These are phyloP conservation scores for Suillus americanus DNA, from an alignment of 768 basidiomycete genomes.

Conservation along the genomic window DNA sequence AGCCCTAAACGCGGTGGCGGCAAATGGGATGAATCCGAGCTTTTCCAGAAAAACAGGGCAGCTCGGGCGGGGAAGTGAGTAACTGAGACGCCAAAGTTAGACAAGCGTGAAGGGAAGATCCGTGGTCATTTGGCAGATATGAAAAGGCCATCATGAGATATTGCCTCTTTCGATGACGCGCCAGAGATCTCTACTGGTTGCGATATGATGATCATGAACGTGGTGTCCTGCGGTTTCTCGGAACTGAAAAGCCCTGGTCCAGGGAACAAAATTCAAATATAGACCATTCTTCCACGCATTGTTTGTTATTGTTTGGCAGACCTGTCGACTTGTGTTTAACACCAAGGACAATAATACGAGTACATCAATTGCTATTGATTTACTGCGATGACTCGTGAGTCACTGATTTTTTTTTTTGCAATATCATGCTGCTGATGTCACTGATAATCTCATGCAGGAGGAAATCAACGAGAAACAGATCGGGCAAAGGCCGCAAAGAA, in stretches of 20 bases:
- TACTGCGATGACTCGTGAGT: slow-evolving; percentile 56
- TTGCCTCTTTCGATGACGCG: slow-evolving; percentile 13
- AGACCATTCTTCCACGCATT: slow-evolving; percentile 4
- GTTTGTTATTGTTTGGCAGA: slow-evolving; percentile 27
- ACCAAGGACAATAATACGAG: slow-evolving; percentile 10
- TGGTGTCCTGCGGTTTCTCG: slow-evolving; percentile 3
- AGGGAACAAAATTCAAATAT: slow-evolving; percentile 5
- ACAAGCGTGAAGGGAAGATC: slow-evolving; percentile 17
- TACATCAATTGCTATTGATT: not conserved
- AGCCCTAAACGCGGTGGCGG: slow-evolving; percentile 2
- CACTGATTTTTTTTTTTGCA: not conserved
- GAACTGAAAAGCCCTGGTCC: slow-evolving; percentile 2
- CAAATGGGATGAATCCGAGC: slow-evolving; percentile 3
- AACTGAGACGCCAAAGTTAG: slow-evolving; percentile 2
- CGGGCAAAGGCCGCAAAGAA: slow-evolving; percentile 77
- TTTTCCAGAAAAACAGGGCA: slow-evolving; percentile 1
- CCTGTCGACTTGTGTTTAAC: slow-evolving; percentile 7
- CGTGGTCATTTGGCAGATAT: slow-evolving; percentile 9
- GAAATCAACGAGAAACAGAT: slow-evolving; percentile 80
- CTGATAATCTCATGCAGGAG: slow-evolving; percentile 49
- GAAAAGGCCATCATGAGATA: slow-evolving; percentile 10
- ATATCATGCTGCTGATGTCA: not conserved
- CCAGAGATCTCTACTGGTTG: slow-evolving; percentile 11
- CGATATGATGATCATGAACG: slow-evolving; percentile 14
- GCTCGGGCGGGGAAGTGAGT: slow-evolving; percentile 6